Conservation (phyloP, 1,284 basidiomycete species). For the Inonotus obliquus region DNA sequence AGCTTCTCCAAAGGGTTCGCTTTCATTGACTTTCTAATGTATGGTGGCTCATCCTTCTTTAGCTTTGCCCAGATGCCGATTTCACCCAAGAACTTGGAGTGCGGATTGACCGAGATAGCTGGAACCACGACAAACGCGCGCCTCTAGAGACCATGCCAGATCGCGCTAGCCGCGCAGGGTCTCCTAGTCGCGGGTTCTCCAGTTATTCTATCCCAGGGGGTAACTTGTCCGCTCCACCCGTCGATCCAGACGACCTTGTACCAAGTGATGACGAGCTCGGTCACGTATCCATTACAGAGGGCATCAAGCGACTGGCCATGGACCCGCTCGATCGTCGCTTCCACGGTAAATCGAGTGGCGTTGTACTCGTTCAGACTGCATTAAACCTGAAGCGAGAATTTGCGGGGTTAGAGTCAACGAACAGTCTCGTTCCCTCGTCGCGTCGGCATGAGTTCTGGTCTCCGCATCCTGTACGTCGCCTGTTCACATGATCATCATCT, state of each 20-base stretch:
- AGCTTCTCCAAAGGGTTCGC: constrained; percentile 53
- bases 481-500: not conserved
- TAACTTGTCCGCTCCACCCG: not conserved
- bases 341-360: constrained; percentile 69
- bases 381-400: constrained; percentile 62
- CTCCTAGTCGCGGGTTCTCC: constrained; percentile 5
- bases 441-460: constrained; percentile 29
- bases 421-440: constrained; percentile 9
- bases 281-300: constrained; percentile 34
- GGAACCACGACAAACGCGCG: constrained; percentile 29
- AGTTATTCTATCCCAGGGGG: constrained; percentile 1
- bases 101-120: constrained; percentile 42
- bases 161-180: constrained; percentile 14
- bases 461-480: constrained; percentile 23
- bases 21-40: not conserved
- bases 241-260: constrained; percentile 29
- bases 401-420: constrained; percentile 31
- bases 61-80: constrained; percentile 50
- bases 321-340: constrained; percentile 43
- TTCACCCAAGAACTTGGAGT: constrained; percentile 44
- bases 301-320: constrained; percentile 33
- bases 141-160: constrained; percentile 15
- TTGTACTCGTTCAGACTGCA: constrained; percentile 60
- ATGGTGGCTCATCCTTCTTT: not conserved
- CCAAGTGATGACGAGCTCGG: constrained; percentile 36